Evolutionary conservation across 345 rosid genomes (phyloP).

Genomic region (Orychophragmus violaceus): DNA sequence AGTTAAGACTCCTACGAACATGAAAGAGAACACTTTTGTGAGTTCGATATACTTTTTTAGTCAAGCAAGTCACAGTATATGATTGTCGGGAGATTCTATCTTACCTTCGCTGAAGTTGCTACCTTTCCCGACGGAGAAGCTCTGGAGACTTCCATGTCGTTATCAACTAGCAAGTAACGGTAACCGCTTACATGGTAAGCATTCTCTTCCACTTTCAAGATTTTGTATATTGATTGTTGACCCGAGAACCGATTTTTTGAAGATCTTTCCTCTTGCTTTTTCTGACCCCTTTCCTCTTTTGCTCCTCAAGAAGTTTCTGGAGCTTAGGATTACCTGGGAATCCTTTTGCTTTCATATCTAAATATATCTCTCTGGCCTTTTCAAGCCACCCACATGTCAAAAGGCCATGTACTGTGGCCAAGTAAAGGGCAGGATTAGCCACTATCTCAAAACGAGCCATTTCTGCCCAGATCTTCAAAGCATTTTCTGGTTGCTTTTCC

Average conservation of each 20-base stretch:
- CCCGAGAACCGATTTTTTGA: conserved; percentile 11
- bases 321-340: conserved; percentile 71
- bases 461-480: conserved; percentile 67
- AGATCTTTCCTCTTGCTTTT: conserved; percentile 19
- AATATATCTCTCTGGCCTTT: conserved; percentile 54
- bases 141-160: conserved; percentile 72
- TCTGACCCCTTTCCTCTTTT: conserved; percentile 13
- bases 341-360: conserved; percentile 66
- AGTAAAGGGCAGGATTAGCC: conserved; percentile 43
- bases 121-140: conserved; percentile 91
- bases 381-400: conserved; percentile 45
- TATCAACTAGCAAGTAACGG: conserved; percentile 82
- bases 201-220: conserved; percentile 89
- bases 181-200: conserved; percentile 94
- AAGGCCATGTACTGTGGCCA: conserved; percentile 49
- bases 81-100: background rate
- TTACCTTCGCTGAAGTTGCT: conserved; percentile 81
- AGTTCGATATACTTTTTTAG: background rate
- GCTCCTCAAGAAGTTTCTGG: conserved; percentile 46
- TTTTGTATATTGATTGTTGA: background rate
- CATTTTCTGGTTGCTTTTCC: conserved; percentile 54
- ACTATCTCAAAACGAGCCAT: conserved; percentile 52
- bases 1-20: conserved; percentile 64
- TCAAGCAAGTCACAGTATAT: no score
- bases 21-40: background rate